phyloP scores from a whole-genome alignment of 2,329 filamentous ascomycete genomes.

The Aspergillus eucalypticola region DNA sequence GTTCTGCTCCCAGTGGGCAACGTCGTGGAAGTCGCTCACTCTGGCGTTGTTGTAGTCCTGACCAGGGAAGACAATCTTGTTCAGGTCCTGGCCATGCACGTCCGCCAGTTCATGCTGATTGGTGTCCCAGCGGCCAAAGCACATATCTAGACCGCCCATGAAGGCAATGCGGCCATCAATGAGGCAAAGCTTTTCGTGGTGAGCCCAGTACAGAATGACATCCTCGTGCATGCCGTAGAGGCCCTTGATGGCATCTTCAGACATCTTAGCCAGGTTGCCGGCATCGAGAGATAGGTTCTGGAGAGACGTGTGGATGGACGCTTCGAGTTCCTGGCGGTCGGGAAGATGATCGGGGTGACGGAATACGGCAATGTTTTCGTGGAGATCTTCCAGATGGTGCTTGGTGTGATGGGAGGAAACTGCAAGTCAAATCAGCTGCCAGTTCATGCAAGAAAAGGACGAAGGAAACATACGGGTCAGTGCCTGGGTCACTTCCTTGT shows the following conservation, averaged over 20 bases:
- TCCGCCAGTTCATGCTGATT: conserved; percentile 84
- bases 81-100: conserved; percentile 74
- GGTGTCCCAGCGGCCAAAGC: conserved; percentile 86
- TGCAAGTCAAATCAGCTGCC: conserved; percentile 26
- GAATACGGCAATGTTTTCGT: conserved; percentile 85
- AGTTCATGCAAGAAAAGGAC: not conserved
- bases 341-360: conserved; percentile 86
- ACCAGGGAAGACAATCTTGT: conserved; percentile 77
- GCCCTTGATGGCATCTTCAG: conserved; percentile 71
- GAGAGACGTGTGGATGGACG: conserved; percentile 57
- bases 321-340: conserved; percentile 66
- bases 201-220: conserved; percentile 85
- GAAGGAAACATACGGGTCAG: conserved; percentile 68
- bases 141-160: conserved; percentile 89
- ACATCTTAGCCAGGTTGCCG: conserved; percentile 62
- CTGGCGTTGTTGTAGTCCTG: conserved; percentile 92
- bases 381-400: conserved; percentile 71
- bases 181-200: conserved; percentile 87
- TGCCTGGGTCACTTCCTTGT: conserved; percentile 84
- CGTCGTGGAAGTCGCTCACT: conserved; percentile 78
- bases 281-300: conserved; percentile 58
- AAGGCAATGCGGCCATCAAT: conserved; percentile 79
- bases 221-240: conserved; percentile 81
- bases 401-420: conserved; percentile 75
- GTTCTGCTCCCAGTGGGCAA: conserved; percentile 78